phyloP scores from a whole-genome alignment of 2,329 filamentous ascomycete species.

The Acrocalymma vagum region DNA sequence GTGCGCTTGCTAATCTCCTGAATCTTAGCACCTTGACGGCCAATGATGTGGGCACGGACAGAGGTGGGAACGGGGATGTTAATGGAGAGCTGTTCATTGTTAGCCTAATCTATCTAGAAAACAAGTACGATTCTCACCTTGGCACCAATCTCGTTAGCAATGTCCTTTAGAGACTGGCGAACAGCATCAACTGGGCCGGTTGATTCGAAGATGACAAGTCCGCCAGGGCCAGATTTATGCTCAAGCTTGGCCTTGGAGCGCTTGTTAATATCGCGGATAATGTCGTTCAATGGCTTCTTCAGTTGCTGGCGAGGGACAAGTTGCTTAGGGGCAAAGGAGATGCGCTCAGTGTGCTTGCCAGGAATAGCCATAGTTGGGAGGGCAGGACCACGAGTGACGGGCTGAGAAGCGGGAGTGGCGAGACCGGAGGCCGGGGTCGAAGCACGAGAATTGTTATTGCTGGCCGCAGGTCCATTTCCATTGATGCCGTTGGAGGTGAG shows the following conservation, averaged over 20 bases:
- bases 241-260: conserved; percentile 87
- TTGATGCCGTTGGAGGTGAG: conserved; percentile 55
- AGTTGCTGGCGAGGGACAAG: conserved; percentile 79
- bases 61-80: conserved; percentile 84
- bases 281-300: conserved; percentile 84
- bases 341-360: conserved; percentile 80
- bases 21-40: conserved; percentile 87
- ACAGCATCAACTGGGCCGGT: conserved; percentile 84
- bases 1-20: conserved; percentile 89
- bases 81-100: conserved; percentile 64
- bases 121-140: conserved; percentile 65
- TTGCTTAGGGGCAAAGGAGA: conserved; percentile 77
- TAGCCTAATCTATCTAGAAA: conserved; percentile 5
- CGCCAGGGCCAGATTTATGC: conserved; percentile 76
- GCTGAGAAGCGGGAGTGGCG: conserved; percentile 53
- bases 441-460: conserved; percentile 62
- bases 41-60: conserved; percentile 89
- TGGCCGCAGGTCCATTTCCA: conserved; percentile 63
- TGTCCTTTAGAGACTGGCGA: conserved; percentile 86
- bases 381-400: conserved; percentile 41
- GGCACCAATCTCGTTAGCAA: conserved; percentile 85
- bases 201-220: conserved; percentile 82
- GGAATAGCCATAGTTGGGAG: conserved; percentile 76
- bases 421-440: conserved; percentile 70
- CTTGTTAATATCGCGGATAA: conserved; percentile 91